Evolutionary conservation across 2,329 filamentous ascomycete species (phyloP), one percentile per base, ranked within the genome.

Genomic region (Trichoderma atroviride): DNA sequence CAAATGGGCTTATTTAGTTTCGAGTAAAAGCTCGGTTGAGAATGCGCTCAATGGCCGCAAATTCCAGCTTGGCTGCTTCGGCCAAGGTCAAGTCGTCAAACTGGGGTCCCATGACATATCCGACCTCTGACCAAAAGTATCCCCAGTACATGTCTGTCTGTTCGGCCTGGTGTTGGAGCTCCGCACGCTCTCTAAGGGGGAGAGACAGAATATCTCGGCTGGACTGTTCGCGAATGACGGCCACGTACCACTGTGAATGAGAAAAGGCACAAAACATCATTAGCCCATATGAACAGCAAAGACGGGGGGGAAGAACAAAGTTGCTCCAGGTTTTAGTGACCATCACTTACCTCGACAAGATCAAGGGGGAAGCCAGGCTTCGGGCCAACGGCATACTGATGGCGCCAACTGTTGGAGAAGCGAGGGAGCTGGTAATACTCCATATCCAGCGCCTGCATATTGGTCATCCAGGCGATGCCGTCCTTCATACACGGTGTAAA

Each of bases 401-500:
- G 83, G 29, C 79, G 75, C 87, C 87, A 90, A 40, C 78, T 72
- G 22, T 81, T 72, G 1, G 86, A 81, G 64, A 80, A 81, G 5
- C 79, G 80, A 1, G 88, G 87, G 74, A 85, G 80, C 58, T 83
- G 83, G 73, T 81, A 83, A 27, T 79, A 76, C 2, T 50, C 66
- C 47, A 47, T 29, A n/a, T 70, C 69, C 3, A 43, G 24, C 19
- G 50, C 35, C 13, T 58, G 53, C 71, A 87, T 73, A 19, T 77
- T 75, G 3, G 79, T 79, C n/a, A 82, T 64, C 64, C 73, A 82
- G 7, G 85, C 82, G 71, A 91, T 81, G 72, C 87, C 84, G 73
- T 89, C 86, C 78, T 90, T 90, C 81, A 88, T 86, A n/a, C 83
- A 71, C 1, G 85, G 80, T 4, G 86, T 88, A 75, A 91, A 90